Conservation (phyloP, 805 yeast species). For the Kazachstania psychrophila region DNA sequence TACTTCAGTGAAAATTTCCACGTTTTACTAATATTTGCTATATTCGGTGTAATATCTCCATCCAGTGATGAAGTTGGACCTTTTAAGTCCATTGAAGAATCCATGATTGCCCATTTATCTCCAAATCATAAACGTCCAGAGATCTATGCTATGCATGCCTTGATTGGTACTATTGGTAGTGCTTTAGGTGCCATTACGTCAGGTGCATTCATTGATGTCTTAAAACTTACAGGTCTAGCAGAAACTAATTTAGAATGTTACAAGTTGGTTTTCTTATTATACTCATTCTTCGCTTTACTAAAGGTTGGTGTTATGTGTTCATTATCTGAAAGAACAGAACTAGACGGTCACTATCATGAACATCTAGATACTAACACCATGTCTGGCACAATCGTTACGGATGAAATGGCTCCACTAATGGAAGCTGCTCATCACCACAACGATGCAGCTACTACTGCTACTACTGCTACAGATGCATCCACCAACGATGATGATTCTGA, state of each 20-base stretch:
- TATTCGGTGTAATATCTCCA: conserved; percentile 79
- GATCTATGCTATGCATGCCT: conserved; percentile 64
- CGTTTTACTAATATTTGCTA: conserved; percentile 58
- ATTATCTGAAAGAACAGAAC: conserved; percentile 47
- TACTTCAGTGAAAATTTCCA: conserved; percentile 44
- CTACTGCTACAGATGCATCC: neutral
- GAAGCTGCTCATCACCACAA: conserved; percentile 4
- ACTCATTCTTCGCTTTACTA: conserved; percentile 43
- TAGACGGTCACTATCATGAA: conserved; percentile 21
- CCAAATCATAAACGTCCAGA: conserved; percentile 56
- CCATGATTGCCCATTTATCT: conserved; percentile 71
- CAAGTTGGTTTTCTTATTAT: conserved; percentile 46
- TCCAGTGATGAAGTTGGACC: conserved; percentile 90
- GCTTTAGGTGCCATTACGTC: conserved; percentile 62
- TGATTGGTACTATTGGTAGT: conserved; percentile 60
- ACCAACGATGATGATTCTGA: neutral
- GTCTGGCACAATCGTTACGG: conserved; percentile 17
- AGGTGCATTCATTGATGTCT: conserved; percentile 48
- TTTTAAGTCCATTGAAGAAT: conserved; percentile 76
- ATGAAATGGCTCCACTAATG: conserved; percentile 23
- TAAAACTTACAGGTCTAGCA: conserved; percentile 31
- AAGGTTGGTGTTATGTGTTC: conserved; percentile 45
- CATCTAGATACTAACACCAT: conserved; percentile 9
- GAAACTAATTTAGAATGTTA: conserved; percentile 37
- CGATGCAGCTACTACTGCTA: neutral